Evolutionary conservation across 768 basidiomycete species (phyloP).

Genomic region (Amanita rimosa): DNA sequence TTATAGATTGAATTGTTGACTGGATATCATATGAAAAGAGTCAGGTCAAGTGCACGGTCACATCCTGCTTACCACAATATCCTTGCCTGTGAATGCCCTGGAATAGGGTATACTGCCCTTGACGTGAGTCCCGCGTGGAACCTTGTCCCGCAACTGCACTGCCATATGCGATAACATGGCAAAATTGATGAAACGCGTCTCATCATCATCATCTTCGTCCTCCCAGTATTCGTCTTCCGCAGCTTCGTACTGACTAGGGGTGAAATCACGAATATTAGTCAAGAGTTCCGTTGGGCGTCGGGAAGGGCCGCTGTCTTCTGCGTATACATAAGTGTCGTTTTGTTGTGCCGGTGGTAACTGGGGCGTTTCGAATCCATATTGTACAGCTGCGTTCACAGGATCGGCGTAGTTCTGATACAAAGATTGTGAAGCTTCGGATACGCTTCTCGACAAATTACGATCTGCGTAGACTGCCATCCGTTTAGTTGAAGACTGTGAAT

Average conservation of each 20-base stretch:
- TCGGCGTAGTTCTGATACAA: background rate
- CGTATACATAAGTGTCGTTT: slow-evolving; percentile 9
- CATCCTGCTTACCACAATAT: slow-evolving; percentile 64
- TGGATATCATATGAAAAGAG: slow-evolving; percentile 15
- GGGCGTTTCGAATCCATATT: background rate
- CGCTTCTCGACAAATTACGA: slow-evolving; percentile 1
- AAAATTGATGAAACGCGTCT: slow-evolving; percentile 77
- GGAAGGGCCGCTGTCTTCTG: slow-evolving; percentile 11
- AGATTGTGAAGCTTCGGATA: slow-evolving; percentile 5
- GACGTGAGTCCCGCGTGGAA: slow-evolving; percentile 79
- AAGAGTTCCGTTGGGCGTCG: slow-evolving; percentile 23
- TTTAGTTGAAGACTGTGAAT: background rate
- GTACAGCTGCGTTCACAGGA: background rate
- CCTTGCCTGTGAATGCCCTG: slow-evolving; percentile 87
- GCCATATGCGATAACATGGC: slow-evolving; percentile 82
- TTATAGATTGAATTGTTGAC: slow-evolving; percentile 82
- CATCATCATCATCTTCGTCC: slow-evolving; percentile 42
- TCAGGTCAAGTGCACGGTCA: slow-evolving; percentile 1
- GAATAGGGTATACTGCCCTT: slow-evolving; percentile 94
- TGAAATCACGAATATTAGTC: slow-evolving; percentile 11
- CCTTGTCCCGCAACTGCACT: slow-evolving; percentile 78
- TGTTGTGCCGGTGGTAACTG: background rate
- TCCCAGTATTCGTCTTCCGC: slow-evolving; percentile 40
- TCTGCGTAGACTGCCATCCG: background rate
- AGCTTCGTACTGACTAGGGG: slow-evolving; percentile 24